Conservation (phyloP, 1,139 yeast genomes). For the Torulaspora globosa region DNA sequence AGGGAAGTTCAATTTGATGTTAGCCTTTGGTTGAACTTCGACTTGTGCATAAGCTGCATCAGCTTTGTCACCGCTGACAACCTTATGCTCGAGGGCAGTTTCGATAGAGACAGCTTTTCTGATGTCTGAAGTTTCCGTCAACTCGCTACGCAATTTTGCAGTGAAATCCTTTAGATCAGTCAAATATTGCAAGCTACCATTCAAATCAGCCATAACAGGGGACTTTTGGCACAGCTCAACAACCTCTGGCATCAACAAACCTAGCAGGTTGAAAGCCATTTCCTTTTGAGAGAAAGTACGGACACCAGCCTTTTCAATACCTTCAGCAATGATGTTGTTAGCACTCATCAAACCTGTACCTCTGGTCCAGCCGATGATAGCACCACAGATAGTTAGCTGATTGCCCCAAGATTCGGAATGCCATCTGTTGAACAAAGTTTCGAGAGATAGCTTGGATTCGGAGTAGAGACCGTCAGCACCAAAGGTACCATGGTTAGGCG, state of each 20-base stretch:
- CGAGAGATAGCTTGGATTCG: slow-evolving; percentile 91
- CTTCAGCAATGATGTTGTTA: slow-evolving; percentile 95
- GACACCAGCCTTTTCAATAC: slow-evolving; percentile 91
- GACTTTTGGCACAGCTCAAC: slow-evolving; percentile 84
- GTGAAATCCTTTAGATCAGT: slow-evolving; percentile 90
- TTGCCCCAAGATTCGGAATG: slow-evolving; percentile 94
- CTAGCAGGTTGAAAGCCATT: slow-evolving; percentile 97
- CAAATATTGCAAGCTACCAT: slow-evolving; percentile 95
- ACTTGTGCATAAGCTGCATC: slow-evolving; percentile 81
- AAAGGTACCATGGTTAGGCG: slow-evolving; percentile 98
- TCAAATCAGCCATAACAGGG: slow-evolving; percentile 96
- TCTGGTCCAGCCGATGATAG: slow-evolving; percentile 99
- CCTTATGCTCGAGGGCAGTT: slow-evolving; percentile 87
- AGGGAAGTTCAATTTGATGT: slow-evolving; percentile 93
- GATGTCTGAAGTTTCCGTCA: slow-evolving; percentile 81
- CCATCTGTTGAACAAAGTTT: slow-evolving; percentile 98
- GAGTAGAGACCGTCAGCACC: slow-evolving; percentile 98
- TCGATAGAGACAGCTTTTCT: slow-evolving; percentile 95
- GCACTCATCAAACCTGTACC: slow-evolving; percentile 99
- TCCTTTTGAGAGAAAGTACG: slow-evolving; percentile 98
- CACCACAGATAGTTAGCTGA: slow-evolving; percentile 95
- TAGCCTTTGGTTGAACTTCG: slow-evolving; percentile 71
- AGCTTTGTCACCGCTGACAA: slow-evolving; percentile 83
- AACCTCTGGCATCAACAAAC: slow-evolving; percentile 84
- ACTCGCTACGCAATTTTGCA: slow-evolving; percentile 71